Base-by-base conservation (phyloP, 1,139 yeast genomes). In the Blastobotrys capitulatus region DNA sequence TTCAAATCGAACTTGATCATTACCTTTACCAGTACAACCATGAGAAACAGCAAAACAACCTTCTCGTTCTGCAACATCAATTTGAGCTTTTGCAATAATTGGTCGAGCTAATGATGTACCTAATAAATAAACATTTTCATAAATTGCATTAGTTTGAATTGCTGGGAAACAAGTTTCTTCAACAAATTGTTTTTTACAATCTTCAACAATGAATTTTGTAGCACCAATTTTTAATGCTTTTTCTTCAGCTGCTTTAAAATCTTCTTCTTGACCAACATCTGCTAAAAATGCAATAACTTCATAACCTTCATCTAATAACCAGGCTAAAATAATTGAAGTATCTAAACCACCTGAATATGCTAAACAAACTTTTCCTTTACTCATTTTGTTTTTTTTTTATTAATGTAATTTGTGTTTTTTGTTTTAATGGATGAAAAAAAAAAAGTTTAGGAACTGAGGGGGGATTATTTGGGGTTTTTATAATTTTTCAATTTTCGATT, bases 21-120 rank as follows among this genome's bases (percentile, higher is more conserved):
- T 92, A 75, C 98, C 98, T 77, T 92, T 92, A 76, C 98, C 98
- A 60, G 98, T 92, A 76, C 98, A 92, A 56, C 98, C 98, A 71
- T 92, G 98, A 47, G 96, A 83, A 50, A 92, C 98, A 49, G 97
- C 97, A 63, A 90, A 89, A 79, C 98, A 92, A 53, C 97, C 97
- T 71, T 94, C 92, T 65, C 86, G 82, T 75, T 89, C 95, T 56
- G 98, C 98, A 58, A 88, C 97, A 65, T 86, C 80, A 67, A 92
- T 92, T 75, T 92, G 98, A 46, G 98, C 98, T 74, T 90, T 83
- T 51, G 98, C 97, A 71, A 92, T 92, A 52, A 92, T 96, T 45
- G 98, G 98, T 77, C 98, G 86, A 48, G 98, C 98, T 63, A 92
- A 78, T 16, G 98, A 90, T 52, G 98, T 92, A 66, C 98, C 98